Evolutionary conservation across 768 basidiomycete genomes (phyloP).

Genomic region (Mycena vitilis): DNA sequence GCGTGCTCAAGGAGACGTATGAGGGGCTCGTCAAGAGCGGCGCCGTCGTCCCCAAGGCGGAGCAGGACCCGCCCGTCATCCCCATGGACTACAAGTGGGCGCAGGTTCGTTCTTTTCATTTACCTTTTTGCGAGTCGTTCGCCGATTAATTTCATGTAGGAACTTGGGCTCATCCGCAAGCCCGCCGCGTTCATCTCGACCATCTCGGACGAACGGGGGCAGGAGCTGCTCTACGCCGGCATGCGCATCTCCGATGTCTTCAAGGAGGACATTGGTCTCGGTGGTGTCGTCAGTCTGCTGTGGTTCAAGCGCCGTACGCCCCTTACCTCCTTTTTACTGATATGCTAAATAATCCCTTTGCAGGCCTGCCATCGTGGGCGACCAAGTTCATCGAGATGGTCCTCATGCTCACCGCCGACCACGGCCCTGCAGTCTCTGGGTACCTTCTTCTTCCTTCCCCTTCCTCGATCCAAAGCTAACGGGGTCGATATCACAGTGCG

Average conservation of each 20-base stretch:
- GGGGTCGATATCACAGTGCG: conserved; percentile 54
- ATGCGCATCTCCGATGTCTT: conserved; percentile 99
- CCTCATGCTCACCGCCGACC: conserved; percentile 98
- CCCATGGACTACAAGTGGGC: conserved; percentile 99
- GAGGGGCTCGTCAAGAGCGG: conserved; percentile 80
- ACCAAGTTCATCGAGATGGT: conserved; percentile 99
- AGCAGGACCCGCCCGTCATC: conserved; percentile 93
- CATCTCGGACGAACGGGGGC: conserved; percentile 99
- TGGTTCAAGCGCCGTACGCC: conserved; percentile 94
- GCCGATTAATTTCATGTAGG: conserved; percentile 43
- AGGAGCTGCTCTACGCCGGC: conserved; percentile 97
- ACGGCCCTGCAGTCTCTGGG: conserved; percentile 96
- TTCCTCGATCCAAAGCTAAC: background rate
- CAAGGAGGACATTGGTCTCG: conserved; percentile 96
- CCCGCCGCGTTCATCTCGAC: conserved; percentile 99
- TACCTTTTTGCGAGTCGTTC: background rate
- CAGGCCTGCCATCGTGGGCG: conserved; percentile 86
- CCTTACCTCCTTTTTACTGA: conserved; percentile 23
- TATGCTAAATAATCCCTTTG: background rate
- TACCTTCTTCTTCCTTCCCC: conserved; percentile 40
- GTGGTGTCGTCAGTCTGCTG: conserved; percentile 94
- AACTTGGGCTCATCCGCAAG: conserved; percentile 97
- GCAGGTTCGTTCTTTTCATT: conserved; percentile 54
- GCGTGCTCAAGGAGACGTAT: conserved; percentile 87
- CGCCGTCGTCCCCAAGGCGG: conserved; percentile 72